These are phyloP conservation scores for Hyphopichia wangnamkhiaoensis DNA, from an alignment of 1,139 yeast genomes.

Conservation along the genomic window DNA sequence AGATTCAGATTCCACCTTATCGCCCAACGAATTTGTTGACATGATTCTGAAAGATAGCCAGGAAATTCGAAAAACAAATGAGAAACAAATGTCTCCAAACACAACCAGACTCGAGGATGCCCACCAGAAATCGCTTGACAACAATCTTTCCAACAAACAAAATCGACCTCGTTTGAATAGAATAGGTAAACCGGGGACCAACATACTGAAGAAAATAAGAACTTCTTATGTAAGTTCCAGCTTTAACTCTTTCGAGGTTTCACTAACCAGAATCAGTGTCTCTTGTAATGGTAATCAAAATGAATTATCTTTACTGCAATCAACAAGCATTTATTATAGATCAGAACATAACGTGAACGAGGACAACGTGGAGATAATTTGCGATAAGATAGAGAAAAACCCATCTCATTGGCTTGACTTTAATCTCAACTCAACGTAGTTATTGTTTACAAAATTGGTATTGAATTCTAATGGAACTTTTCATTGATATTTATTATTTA, in stretches of 20 bases:
- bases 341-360: not conserved
- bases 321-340: not conserved
- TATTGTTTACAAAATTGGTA: not conserved
- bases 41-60: too few species aligned
- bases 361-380: conserved; percentile 5
- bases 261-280: too few species aligned
- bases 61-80: too few species aligned
- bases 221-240: conserved; percentile 9
- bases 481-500: not conserved
- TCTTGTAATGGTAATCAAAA: too few species aligned
- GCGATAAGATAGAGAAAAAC: conserved; percentile 12
- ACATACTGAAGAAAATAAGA: not conserved
- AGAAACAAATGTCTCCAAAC: not conserved
- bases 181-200: conserved; percentile 2
- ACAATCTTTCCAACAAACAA: not conserved
- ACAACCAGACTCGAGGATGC: too few species aligned
- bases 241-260: conserved; percentile 13
- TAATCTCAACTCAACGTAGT: conserved; percentile 12
- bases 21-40: too few species aligned
- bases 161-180: conserved; percentile 6
- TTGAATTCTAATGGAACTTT: too few species aligned
- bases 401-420: conserved; percentile 20
- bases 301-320: not conserved
- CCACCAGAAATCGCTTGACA: not conserved
- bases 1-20: not conserved